phyloP scores from a whole-genome alignment of 441 rosid genomes.

The Capsella rubella region DNA sequence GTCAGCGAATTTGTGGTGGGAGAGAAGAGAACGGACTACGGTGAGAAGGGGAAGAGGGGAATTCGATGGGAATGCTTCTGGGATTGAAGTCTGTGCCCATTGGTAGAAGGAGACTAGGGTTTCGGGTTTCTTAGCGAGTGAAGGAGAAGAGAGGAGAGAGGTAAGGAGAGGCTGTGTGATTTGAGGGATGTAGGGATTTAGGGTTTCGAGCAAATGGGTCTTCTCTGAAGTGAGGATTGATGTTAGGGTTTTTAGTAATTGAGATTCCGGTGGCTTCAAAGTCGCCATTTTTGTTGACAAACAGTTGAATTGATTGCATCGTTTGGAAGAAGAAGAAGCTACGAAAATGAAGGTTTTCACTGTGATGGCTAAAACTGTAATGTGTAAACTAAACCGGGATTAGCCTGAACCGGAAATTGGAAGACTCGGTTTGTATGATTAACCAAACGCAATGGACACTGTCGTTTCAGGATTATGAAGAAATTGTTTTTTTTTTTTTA shows the following conservation, averaged over 20 bases:
- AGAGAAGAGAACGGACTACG: constrained; percentile 63
- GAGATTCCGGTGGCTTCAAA: constrained; percentile 39
- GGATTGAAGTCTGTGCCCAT: constrained; percentile 58
- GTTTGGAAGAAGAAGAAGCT: constrained; percentile 15
- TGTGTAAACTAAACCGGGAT: neutral
- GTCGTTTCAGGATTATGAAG: constrained; percentile 14
- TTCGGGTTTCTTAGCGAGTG: constrained; percentile 52
- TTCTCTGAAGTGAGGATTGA: constrained; percentile 48
- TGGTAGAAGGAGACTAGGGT: constrained; percentile 63
- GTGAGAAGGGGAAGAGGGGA: constrained; percentile 66
- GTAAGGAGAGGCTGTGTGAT: constrained; percentile 58
- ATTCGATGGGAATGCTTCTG: constrained; percentile 33
- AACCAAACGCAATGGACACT: neutral
- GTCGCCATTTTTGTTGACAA: constrained; percentile 40
- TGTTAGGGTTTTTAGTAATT: constrained; percentile 48
- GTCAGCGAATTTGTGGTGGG: constrained; percentile 61
- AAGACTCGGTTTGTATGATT: neutral
- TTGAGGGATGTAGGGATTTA: constrained; percentile 54
- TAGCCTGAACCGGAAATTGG: constrained; percentile 9
- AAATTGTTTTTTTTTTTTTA: neutral
- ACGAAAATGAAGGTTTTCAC: constrained; percentile 1
- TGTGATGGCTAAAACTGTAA: neutral
- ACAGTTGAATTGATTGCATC: neutral
- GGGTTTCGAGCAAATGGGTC: constrained; percentile 45
- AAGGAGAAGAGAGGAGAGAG: constrained; percentile 60